Percentiles rank a stretch among this genome's conserved stretches.
Evolutionary conservation across 192 early-diverging fungal genomes (phyloP).

Genomic region (Backusella westeae): DNA sequence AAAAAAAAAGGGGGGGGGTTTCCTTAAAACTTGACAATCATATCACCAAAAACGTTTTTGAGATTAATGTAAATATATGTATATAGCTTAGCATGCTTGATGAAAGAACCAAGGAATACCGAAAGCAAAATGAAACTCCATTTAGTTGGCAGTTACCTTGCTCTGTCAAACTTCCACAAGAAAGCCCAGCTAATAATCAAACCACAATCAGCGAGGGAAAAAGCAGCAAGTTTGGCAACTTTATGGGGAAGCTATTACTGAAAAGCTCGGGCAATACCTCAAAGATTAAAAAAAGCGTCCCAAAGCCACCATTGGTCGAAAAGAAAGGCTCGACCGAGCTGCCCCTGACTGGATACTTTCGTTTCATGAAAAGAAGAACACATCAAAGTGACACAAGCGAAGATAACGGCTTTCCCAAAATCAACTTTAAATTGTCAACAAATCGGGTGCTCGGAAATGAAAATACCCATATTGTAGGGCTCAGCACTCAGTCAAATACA

Average conservation of each 20-base stretch:
- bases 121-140: neutral
- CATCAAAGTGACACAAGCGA: neutral
- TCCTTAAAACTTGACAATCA: neutral
- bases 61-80: neutral
- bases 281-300: neutral
- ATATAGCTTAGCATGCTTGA: constrained; percentile 6
- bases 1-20: neutral
- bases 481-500: neutral
- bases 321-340: neutral
- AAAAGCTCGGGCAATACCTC: neutral
- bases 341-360: constrained; percentile 1
- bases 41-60: neutral
- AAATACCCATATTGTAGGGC: neutral
- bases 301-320: neutral
- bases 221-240: constrained; percentile 11
- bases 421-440: neutral
- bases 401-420: neutral
- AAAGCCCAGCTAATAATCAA: neutral
- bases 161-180: neutral
- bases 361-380: constrained; percentile 9
- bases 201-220: neutral
- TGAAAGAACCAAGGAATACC: neutral
- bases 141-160: neutral
- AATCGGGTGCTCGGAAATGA: neutral
- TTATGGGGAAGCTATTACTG: constrained; percentile 18